Evolutionary conservation across 2,329 filamentous ascomycete genomes (phyloP).

Genomic region (Exserohilum turcica): DNA sequence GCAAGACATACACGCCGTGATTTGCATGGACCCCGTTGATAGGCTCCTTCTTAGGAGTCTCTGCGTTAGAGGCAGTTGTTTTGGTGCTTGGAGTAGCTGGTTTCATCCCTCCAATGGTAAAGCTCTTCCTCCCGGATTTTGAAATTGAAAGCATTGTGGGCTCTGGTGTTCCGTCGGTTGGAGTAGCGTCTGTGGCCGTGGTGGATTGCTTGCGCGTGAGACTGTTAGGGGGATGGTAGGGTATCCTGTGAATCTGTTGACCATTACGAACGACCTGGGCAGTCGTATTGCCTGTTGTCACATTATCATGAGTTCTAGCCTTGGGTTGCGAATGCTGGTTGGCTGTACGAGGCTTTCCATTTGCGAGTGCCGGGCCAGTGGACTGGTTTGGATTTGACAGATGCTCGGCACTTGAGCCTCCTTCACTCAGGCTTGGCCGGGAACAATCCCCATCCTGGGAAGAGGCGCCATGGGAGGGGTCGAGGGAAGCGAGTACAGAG

Average conservation of each 20-base stretch:
- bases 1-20: constrained; percentile 22
- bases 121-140: constrained; percentile 29
- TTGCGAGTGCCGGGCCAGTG: constrained; percentile 9
- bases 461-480: constrained; percentile 5
- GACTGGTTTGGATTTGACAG: constrained; percentile 13
- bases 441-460: background rate
- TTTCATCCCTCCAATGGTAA: constrained; percentile 17
- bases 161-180: constrained; percentile 13
- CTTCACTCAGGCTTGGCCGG: background rate
- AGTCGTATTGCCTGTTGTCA: constrained; percentile 11
- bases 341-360: constrained; percentile 3
- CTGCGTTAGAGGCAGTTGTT: background rate
- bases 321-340: constrained; percentile 19
- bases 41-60: background rate
- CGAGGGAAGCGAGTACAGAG: constrained; percentile 31
- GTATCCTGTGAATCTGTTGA: constrained; percentile 37
- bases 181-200: constrained; percentile 2
- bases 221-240: constrained; percentile 23
- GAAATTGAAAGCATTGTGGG: constrained; percentile 17
- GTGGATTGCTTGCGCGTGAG: constrained; percentile 8
- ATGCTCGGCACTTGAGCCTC: background rate
- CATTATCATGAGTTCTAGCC: constrained; percentile 5
- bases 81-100: background rate
- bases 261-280: constrained; percentile 30
- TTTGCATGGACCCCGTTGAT: background rate